Percentiles rank a stretch among this genome's conserved stretches.
These are phyloP conservation scores for Mycena sanguinolenta DNA, from an alignment of 768 basidiomycete species.

Conservation along the genomic window DNA sequence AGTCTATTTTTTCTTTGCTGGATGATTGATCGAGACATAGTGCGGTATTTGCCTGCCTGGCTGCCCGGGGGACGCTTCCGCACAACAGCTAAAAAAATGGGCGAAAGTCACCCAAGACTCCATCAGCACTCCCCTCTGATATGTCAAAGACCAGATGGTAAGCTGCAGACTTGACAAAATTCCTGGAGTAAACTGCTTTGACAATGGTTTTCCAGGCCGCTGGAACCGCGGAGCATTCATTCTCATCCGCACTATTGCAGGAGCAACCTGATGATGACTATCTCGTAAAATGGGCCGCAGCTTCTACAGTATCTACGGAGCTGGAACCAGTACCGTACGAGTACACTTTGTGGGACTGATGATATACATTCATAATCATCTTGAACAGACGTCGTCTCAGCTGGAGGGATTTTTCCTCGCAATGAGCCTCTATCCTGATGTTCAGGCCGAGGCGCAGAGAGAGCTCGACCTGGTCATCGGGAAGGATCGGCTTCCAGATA, in stretches of 20 bases:
- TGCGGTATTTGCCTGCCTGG: background rate
- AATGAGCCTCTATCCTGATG: conserved; percentile 45
- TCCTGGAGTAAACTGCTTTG: too few species aligned
- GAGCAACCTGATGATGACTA: conserved; percentile 37
- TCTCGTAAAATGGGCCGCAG: conserved; percentile 43
- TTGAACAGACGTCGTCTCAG: conserved; percentile 40
- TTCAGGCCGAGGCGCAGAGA: conserved; percentile 41
- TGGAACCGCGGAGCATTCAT: too few species aligned
- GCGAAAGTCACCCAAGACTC: background rate
- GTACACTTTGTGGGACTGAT: background rate
- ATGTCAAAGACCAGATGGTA: conserved; percentile 1
- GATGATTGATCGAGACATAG: background rate
- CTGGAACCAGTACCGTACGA: conserved; percentile 47
- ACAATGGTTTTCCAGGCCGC: too few species aligned
- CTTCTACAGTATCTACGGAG: conserved; percentile 52
- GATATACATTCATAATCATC: background rate
- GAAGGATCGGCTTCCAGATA: conserved; percentile 39
- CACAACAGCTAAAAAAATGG: background rate
- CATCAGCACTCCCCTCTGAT: background rate
- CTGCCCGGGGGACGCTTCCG: background rate
- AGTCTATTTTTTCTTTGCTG: background rate
- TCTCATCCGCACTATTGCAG: conserved; percentile 37
- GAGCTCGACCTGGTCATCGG: conserved; percentile 47
- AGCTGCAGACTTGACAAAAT: too few species aligned
- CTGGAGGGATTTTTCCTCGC: conserved; percentile 44